Evolutionary conservation across 129 eudicot species (phyloP).

Genomic region (Centrapalus pauciflorus): DNA sequence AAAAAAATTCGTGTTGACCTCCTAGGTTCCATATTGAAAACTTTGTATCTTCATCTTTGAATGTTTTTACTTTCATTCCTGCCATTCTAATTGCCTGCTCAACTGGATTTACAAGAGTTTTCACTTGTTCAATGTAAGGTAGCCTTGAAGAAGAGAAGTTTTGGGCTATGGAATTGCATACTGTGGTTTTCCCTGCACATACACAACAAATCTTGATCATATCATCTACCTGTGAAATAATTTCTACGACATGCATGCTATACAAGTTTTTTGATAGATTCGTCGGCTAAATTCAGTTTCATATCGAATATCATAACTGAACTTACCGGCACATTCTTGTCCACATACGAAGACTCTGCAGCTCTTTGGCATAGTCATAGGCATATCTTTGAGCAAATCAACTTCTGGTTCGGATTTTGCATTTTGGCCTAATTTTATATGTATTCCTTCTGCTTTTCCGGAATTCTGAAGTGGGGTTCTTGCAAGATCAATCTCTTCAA

Average conservation of each 20-base stretch:
- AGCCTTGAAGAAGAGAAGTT: slow-evolving; percentile 55
- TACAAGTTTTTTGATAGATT: neutral
- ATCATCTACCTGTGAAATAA: neutral
- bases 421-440: slow-evolving; percentile 59
- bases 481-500: slow-evolving; percentile 77
- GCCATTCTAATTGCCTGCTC: slow-evolving; percentile 70
- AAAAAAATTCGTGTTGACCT: slow-evolving; percentile 67
- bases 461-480: slow-evolving; percentile 69
- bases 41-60: slow-evolving; percentile 70
- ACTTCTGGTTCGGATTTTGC: slow-evolving; percentile 54
- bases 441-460: slow-evolving; percentile 67
- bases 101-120: slow-evolving; percentile 66
- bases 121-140: slow-evolving; percentile 71
- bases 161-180: slow-evolving; percentile 67
- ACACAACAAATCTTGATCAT: neutral
- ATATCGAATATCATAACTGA: neutral
- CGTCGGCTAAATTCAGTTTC: neutral
- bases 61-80: slow-evolving; percentile 64
- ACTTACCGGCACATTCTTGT: slow-evolving; percentile 77
- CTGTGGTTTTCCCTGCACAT: slow-evolving; percentile 76
- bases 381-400: slow-evolving; percentile 75
- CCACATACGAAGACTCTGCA: slow-evolving; percentile 84
- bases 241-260: neutral
- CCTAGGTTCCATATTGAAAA: slow-evolving; percentile 87
- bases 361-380: slow-evolving; percentile 65